Evolutionary conservation across 208 protist species (phyloP).

Genomic region (Histomonas meleagridis): DNA sequence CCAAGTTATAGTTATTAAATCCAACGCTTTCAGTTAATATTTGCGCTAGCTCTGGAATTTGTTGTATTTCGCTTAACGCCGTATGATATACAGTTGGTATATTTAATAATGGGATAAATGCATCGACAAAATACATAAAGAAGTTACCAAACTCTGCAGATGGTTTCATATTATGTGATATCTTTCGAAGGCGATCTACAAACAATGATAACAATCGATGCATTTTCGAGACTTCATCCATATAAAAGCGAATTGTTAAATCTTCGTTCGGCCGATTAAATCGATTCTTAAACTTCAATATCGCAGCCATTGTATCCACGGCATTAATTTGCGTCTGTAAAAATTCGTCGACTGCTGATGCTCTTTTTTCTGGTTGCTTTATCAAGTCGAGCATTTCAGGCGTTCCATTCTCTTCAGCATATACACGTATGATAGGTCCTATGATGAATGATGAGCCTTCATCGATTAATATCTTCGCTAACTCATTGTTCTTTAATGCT

Average conservation of each 20-base stretch:
- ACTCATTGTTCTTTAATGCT: background rate
- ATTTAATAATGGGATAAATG: background rate
- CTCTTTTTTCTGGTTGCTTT: background rate
- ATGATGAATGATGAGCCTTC: background rate
- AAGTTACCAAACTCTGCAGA: background rate
- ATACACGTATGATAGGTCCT: background rate
- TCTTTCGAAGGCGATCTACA: background rate
- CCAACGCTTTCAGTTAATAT: background rate
- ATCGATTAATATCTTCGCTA: background rate
- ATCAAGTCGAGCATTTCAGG: background rate
- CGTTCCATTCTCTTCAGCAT: background rate
- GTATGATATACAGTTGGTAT: background rate
- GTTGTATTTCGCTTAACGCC: background rate
- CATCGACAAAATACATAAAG: background rate
- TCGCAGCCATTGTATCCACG: background rate
- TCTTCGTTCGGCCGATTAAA: background rate
- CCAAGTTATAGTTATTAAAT: background rate
- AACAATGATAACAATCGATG: background rate
- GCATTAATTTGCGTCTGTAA: background rate
- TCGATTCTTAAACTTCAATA: background rate
- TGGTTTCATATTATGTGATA: background rate
- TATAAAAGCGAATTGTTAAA: background rate
- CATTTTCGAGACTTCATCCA: background rate
- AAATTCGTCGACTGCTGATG: background rate
- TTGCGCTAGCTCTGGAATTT: too few species aligned